Evolutionary conservation across 2,329 filamentous ascomycete genomes (phyloP), one percentile per base, ranked within the genome.

Genomic region (Ophiostoma ulmi): DNA sequence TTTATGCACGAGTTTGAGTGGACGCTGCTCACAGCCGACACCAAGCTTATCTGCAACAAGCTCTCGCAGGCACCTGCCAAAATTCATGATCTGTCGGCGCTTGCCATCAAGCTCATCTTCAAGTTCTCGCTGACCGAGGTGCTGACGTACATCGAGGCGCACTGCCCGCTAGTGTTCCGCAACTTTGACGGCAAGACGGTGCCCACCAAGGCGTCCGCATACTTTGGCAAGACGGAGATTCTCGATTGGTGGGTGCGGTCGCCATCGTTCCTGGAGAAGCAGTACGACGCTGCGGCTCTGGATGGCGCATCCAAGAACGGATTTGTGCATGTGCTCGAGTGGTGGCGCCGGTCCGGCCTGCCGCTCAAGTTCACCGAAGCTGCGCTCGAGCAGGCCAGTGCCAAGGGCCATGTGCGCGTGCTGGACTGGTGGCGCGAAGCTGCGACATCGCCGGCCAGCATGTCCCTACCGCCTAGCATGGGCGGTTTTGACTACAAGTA

Each of bases 381-480:
- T 5, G 92, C 94, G 0, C 86, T 98, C 22, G 94, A 97, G 79
- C 91, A 94, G 76, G 94, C 94, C 39, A 94, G 91, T 72, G 89
- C 89, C 3, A 90, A 92, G 76, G 93, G 94, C 8, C 91, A 95
- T 74, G 84, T 97, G n/a, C 82, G 88, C 7, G 93, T 97, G 0
- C 85, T 98, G 1, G 90, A 96, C 75, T 98, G 94, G 94, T 98
- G 94, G 94, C 91, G 92, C 75, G 86, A 90, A 72, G 88, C 90
- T 1, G 65, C 65, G 5, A 31, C 39, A 39, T 41, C 65, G 39
- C 39, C 65, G 11, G 11, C 0, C 87, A 86, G 14, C 68, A 64
- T 72, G 22, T 61, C 69, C 10, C 66, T 63, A 52, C n/a, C 67
- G 52, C 48, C 68, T 10, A 38, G 64, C 58, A 76, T 65, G 17